Evolutionary conservation across 768 basidiomycete genomes (phyloP).

Genomic region (Tricholoma terreum): DNA sequence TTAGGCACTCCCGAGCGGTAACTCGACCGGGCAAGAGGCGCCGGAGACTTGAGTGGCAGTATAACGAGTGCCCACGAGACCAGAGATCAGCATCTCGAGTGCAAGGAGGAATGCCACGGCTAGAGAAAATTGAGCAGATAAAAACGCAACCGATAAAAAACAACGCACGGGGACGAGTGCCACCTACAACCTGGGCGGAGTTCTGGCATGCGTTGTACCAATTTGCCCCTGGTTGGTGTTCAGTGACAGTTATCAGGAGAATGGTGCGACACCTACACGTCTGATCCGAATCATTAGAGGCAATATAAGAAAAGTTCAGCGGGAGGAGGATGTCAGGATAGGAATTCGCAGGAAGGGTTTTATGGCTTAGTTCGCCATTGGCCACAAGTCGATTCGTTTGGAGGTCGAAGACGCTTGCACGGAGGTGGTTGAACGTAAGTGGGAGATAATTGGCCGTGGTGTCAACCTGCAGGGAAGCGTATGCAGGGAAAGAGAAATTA

Average conservation of each 20-base stretch:
- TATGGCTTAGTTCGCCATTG: conserved; percentile 56
- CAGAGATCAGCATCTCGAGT: conserved; percentile 65
- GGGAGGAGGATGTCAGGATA: conserved; percentile 70
- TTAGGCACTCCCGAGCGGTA: conserved; percentile 52
- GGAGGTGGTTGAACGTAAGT: conserved; percentile 63
- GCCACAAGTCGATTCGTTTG: conserved; percentile 63
- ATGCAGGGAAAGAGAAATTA: conserved; percentile 87
- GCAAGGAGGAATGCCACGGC: conserved; percentile 64
- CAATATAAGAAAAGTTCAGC: conserved; percentile 80
- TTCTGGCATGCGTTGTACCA: conserved; percentile 82
- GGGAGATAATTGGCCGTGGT: conserved; percentile 76
- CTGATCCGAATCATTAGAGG: conserved; percentile 72
- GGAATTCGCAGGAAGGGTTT: conserved; percentile 62
- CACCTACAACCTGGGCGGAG: conserved; percentile 41
- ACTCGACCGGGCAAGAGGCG: conserved; percentile 69
- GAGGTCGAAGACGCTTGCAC: conserved; percentile 69
- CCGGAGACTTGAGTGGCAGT: conserved; percentile 56
- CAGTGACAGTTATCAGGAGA: conserved; percentile 3
- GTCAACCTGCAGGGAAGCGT: conserved; percentile 72
- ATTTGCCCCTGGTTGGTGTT: conserved; percentile 50
- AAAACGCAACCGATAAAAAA: conserved; percentile 1
- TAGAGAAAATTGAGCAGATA: conserved; percentile 24
- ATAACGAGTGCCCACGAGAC: conserved; percentile 51
- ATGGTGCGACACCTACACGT: conserved; percentile 55
- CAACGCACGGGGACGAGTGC: conserved; percentile 58